phyloP scores from a whole-genome alignment of 108 stramenopile genomes.

The Schizochytrium sp. region DNA sequence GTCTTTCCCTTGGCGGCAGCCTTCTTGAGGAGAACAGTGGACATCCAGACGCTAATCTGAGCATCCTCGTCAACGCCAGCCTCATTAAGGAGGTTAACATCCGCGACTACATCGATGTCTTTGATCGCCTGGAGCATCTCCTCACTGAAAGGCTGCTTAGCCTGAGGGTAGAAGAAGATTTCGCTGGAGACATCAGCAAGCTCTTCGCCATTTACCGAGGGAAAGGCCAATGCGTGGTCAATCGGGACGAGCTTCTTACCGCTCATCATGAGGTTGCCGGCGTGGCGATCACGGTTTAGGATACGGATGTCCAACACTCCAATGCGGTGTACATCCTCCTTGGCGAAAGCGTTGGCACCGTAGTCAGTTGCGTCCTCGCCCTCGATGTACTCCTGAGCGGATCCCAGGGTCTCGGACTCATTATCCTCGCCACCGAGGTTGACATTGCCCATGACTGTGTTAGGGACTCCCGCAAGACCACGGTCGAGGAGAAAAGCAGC shows the following conservation, averaged over 20 bases:
- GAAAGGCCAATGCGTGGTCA: conserved; percentile 24
- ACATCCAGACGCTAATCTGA: conserved; percentile 54
- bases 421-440: neutral
- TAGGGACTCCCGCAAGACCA: conserved; percentile 34
- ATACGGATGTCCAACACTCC: conserved; percentile 67
- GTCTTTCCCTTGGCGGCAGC: conserved; percentile 20
- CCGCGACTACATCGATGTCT: neutral
- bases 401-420: conserved; percentile 48
- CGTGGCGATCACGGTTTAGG: conserved; percentile 69
- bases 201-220: neutral
- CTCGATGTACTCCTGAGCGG: conserved; percentile 61
- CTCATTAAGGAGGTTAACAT: neutral
- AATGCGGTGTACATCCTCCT: conserved; percentile 66
- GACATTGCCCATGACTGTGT: conserved; percentile 17
- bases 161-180: conserved; percentile 19
- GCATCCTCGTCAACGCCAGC: conserved; percentile 18
- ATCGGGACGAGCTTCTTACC: conserved; percentile 39
- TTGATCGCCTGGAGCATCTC: neutral
- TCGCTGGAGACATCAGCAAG: conserved; percentile 52
- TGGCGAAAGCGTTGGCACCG: conserved; percentile 62
- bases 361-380: conserved; percentile 62
- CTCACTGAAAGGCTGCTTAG: conserved; percentile 44
- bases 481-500: conserved; percentile 34
- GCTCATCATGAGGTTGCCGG: conserved; percentile 64
- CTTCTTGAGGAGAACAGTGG: conserved; percentile 26